phyloP scores from a whole-genome alignment of 202 grass and related monocot genomes.

The Brachypodium distachyon region DNA sequence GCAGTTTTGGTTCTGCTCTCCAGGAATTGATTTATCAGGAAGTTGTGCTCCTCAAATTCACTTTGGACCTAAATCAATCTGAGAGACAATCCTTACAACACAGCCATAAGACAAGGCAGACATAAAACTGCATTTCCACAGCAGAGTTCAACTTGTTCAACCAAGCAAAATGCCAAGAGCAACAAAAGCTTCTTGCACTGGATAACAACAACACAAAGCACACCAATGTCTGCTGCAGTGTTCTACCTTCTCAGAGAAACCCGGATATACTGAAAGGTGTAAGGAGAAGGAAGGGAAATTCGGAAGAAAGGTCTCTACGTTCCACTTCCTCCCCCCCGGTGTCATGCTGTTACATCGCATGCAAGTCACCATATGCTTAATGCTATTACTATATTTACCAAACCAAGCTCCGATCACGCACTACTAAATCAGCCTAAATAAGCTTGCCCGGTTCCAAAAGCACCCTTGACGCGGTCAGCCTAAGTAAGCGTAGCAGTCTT shows the following conservation, averaged over 20 bases:
- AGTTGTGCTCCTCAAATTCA: not conserved
- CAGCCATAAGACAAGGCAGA: not conserved
- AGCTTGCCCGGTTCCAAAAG: not conserved
- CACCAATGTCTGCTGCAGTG: constrained; percentile 9
- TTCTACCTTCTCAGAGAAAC: constrained; percentile 17
- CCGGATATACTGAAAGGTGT: constrained; percentile 9
- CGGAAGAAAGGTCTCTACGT: not conserved
- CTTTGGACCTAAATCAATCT: not conserved
- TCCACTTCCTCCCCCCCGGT: constrained; percentile 11
- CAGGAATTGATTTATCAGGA: no score
- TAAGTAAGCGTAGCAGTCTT: no score
- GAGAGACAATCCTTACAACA: not conserved
- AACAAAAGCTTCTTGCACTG: not conserved
- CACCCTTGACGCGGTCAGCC: constrained; percentile 3
- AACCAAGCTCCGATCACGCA: constrained; percentile 20
- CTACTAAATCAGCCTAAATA: constrained; percentile 27
- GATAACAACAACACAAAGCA: constrained; percentile 19
- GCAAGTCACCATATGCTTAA: constrained; percentile 10
- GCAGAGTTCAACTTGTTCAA: not conserved
- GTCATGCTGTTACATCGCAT: constrained; percentile 16
- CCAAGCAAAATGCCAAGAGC: not conserved
- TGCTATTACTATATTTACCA: constrained; percentile 17
- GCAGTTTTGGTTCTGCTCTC: not conserved
- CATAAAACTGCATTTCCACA: not conserved
- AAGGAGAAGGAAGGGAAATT: no score